Percentiles rank a stretch among this genome's conserved stretches.
Conservation (phyloP, 768 basidiomycete species). For the Psilocybe sp. region DNA sequence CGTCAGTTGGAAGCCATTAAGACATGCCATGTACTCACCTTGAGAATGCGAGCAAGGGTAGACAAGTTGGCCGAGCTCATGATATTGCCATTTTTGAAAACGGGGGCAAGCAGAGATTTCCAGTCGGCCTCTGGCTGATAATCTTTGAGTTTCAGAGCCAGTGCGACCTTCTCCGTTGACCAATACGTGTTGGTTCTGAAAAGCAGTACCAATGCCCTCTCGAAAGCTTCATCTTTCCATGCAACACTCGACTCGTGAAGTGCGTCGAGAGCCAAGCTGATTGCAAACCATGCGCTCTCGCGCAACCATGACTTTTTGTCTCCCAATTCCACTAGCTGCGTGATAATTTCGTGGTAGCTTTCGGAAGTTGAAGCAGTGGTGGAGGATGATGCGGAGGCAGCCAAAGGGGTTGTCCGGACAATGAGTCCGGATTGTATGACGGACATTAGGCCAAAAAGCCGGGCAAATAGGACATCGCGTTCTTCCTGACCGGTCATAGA, state of each 20-base stretch:
- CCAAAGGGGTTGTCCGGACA: conserved; percentile 55
- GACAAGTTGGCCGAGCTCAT: conserved; percentile 72
- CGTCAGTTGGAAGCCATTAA: neutral
- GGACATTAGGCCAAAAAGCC: conserved; percentile 85
- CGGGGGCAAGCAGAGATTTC: conserved; percentile 60
- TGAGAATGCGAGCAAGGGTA: conserved; percentile 72
- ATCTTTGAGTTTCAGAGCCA: conserved; percentile 69
- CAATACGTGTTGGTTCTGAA: conserved; percentile 59
- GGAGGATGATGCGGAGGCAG: conserved; percentile 50
- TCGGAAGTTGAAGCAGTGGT: conserved; percentile 53
- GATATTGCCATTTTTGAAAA: conserved; percentile 74
- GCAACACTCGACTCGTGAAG: conserved; percentile 54
- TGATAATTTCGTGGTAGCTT: conserved; percentile 57
- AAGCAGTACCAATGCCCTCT: conserved; percentile 44
- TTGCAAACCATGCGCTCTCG: conserved; percentile 88
- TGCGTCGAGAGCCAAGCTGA: conserved; percentile 61
- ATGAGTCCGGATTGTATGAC: conserved; percentile 85
- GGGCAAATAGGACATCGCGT: conserved; percentile 88
- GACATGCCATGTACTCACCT: conserved; percentile 42
- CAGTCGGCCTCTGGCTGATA: conserved; percentile 63
- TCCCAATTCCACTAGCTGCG: conserved; percentile 64
- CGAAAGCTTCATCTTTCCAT: conserved; percentile 71
- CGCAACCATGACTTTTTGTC: conserved; percentile 87
- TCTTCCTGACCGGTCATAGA: conserved; percentile 90
- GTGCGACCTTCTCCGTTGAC: conserved; percentile 87